Percentiles rank a stretch among this genome's conserved stretches.
phyloP scores from a whole-genome alignment of 345 rosid genomes.

The rapeseed (Brassica napus) region DNA sequence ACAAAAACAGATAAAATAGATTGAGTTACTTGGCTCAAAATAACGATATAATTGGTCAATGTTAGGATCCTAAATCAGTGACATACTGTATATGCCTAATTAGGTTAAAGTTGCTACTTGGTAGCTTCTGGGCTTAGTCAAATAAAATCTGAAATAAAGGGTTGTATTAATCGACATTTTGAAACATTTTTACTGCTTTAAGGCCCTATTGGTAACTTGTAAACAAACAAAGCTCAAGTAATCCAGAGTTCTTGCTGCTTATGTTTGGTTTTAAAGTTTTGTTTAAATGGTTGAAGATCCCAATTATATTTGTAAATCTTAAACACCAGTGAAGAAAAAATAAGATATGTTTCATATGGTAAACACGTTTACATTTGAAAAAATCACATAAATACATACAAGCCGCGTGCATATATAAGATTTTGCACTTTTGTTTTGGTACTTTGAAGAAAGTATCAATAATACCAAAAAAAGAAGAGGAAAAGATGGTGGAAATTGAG shows the following conservation, averaged over 20 bases:
- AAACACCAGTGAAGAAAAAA: not conserved
- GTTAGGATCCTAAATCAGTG: too few species aligned
- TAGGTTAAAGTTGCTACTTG: too few species aligned
- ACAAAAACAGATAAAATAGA: too few species aligned
- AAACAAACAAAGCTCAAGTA: not conserved
- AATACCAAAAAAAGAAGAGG: not conserved
- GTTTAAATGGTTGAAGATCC: not conserved
- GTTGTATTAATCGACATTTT: not conserved
- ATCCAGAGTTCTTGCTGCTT: not conserved
- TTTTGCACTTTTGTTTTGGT: not conserved
- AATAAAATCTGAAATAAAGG: too few species aligned
- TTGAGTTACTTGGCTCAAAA: too few species aligned
- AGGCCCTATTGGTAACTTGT: not conserved
- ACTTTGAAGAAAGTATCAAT: not conserved
- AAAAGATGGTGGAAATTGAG: constrained; percentile 27
- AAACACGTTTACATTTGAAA: not conserved
- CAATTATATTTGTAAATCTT: not conserved
- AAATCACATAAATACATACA: not conserved
- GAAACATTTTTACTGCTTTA: not conserved
- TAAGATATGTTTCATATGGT: not conserved
- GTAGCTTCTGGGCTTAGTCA: too few species aligned
- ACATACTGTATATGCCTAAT: too few species aligned
- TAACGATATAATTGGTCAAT: too few species aligned
- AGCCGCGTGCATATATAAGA: not conserved
- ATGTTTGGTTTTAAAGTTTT: not conserved